phyloP scores from a whole-genome alignment of 1,139 yeast genomes.

The Blastobotrys petasosporus region DNA sequence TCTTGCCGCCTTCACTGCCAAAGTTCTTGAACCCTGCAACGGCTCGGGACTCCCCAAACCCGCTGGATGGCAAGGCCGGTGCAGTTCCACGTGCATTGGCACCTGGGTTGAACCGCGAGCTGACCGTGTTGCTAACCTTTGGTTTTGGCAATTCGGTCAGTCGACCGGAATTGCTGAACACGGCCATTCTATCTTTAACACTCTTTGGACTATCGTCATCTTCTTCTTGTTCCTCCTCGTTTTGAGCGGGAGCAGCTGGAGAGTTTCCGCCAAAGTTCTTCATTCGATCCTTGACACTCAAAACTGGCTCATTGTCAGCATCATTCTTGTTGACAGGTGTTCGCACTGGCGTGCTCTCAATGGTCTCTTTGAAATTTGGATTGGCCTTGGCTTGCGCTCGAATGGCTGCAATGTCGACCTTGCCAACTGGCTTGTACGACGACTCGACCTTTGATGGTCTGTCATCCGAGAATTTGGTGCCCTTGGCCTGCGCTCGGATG shows the following conservation, averaged over 20 bases:
- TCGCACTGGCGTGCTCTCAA: conserved; percentile 15
- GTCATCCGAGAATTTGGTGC: conserved; percentile 28
- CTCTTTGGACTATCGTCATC: conserved; percentile 19
- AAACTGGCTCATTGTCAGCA: conserved; percentile 31
- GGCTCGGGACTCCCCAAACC: conserved; percentile 55
- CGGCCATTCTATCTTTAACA: conserved; percentile 26
- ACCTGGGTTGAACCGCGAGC: conserved; percentile 35
- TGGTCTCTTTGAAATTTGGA: conserved; percentile 12
- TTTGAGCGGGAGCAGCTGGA: not conserved
- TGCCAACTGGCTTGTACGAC: conserved; percentile 53
- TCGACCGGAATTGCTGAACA: conserved; percentile 32
- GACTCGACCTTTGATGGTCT: conserved; percentile 29
- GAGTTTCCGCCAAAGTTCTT: conserved; percentile 22
- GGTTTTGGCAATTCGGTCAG: conserved; percentile 63
- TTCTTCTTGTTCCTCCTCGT: conserved; percentile 11
- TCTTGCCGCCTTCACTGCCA: conserved; percentile 71
- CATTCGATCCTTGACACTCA: conserved; percentile 42
- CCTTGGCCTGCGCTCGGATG: conserved; percentile 36
- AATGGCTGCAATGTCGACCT: conserved; percentile 46
- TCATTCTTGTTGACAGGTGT: conserved; percentile 20
- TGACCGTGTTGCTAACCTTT: conserved; percentile 47
- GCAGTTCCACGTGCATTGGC: conserved; percentile 25
- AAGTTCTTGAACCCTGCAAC: conserved; percentile 64
- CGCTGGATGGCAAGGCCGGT: conserved; percentile 41
- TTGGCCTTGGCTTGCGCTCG: conserved; percentile 36